Evolutionary conservation across 441 rosid species (phyloP).

Genomic region (Populus tomentosa): DNA sequence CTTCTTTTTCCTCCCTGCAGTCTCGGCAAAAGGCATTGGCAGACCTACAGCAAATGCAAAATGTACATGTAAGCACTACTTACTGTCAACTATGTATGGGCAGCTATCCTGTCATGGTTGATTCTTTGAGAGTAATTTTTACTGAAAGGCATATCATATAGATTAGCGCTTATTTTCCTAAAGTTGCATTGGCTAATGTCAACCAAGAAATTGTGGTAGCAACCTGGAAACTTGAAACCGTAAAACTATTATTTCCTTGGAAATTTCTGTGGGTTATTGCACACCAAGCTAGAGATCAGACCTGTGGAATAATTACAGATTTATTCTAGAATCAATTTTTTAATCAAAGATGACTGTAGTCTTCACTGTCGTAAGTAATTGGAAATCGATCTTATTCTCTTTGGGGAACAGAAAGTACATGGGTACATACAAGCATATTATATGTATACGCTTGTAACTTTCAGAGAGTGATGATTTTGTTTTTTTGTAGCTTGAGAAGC

Average conservation of each 20-base stretch:
- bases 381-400: background rate
- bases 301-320: background rate
- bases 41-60: slow-evolving; percentile 76
- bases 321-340: background rate
- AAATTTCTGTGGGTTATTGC: background rate
- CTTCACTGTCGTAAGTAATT: background rate
- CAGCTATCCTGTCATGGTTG: background rate
- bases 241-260: background rate
- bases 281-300: background rate
- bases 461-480: slow-evolving; percentile 11
- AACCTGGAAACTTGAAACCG: background rate
- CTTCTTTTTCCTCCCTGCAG: slow-evolving; percentile 40
- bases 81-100: background rate
- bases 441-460: slow-evolving; percentile 1
- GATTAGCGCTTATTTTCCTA: background rate
- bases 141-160: background rate
- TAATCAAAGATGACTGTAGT: background rate
- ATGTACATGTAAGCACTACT: slow-evolving; percentile 52
- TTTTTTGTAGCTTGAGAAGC: slow-evolving; percentile 66
- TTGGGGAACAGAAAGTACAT: background rate
- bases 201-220: background rate
- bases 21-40: slow-evolving; percentile 87
- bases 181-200: background rate
- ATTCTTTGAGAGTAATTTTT: background rate
- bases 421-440: background rate